Conservation (phyloP, 176 grass and related monocot species). For the Aegilops tauschii region DNA sequence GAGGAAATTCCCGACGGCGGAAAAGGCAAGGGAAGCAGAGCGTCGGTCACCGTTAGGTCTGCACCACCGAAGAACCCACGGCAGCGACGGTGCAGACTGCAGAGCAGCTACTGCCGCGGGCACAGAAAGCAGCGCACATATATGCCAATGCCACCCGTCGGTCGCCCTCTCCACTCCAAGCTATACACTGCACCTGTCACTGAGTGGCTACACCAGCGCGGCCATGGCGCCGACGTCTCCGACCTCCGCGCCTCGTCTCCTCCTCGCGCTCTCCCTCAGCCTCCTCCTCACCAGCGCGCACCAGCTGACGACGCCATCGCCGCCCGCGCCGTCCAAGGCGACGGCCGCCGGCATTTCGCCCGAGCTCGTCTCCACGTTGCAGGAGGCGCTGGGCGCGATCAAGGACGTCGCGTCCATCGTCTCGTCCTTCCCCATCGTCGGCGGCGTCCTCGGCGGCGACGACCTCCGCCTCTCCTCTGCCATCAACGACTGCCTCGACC, state of each 20-base stretch:
- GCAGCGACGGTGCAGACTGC: neutral
- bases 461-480: slow-evolving; percentile 68
- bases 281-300: slow-evolving; percentile 29
- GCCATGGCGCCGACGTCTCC: slow-evolving; percentile 21
- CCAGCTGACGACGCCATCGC: neutral
- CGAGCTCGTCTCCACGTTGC: slow-evolving; percentile 41
- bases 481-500: slow-evolving; percentile 78
- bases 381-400: slow-evolving; percentile 52
- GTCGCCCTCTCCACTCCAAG: neutral
- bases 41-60: neutral
- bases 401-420: slow-evolving; percentile 36
- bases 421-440: slow-evolving; percentile 43
- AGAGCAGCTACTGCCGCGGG: neutral
- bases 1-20: no score
- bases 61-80: neutral
- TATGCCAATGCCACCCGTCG: neutral
- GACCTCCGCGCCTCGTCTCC: neutral
- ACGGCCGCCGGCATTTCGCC: neutral
- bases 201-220: no score
- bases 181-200: neutral
- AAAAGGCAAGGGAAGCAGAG: neutral
- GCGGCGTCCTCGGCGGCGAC: slow-evolving; percentile 29
- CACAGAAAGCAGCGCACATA: neutral
- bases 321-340: neutral
- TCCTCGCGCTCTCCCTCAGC: slow-evolving; percentile 12